Evolutionary conservation across 768 basidiomycete species (phyloP).

Genomic region (Russula lepida): DNA sequence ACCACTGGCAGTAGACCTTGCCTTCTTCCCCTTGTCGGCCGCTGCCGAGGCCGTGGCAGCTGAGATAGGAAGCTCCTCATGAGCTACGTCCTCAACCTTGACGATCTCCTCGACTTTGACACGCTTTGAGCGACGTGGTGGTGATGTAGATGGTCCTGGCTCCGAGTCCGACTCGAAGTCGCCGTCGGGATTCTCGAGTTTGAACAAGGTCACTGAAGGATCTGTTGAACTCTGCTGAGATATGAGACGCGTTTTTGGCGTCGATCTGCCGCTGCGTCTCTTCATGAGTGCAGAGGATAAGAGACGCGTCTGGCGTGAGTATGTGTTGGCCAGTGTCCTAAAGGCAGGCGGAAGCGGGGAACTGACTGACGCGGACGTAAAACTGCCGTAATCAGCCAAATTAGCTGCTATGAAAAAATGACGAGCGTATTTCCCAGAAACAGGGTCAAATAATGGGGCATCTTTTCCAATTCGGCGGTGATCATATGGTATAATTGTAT

Average conservation of each 20-base stretch:
- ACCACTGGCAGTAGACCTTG: background rate
- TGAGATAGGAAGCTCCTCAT: background rate
- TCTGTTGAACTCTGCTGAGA: slow-evolving; percentile 14
- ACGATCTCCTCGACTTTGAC: slow-evolving; percentile 24
- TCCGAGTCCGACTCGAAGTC: slow-evolving; percentile 16
- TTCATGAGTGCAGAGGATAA: slow-evolving; percentile 2
- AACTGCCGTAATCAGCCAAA: background rate
- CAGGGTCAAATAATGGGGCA: too few relatives aligned
- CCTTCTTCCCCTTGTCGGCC: background rate
- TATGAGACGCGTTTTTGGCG: background rate
- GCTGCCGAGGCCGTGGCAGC: background rate
- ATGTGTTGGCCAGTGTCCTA: background rate
- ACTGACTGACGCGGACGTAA: too few relatives aligned
- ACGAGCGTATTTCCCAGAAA: too few relatives aligned
- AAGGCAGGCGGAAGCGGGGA: background rate
- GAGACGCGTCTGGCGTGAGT: background rate
- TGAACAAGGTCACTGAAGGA: slow-evolving; percentile 19
- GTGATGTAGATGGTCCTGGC: slow-evolving; percentile 15
- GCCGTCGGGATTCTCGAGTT: slow-evolving; percentile 18
- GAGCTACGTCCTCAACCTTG: slow-evolving; percentile 13
- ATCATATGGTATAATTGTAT: too few relatives aligned
- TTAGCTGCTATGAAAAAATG: too few relatives aligned
- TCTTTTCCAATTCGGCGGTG: too few relatives aligned
- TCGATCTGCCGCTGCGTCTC: slow-evolving; percentile 1
- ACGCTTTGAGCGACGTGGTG: slow-evolving; percentile 25